Base-by-base conservation (phyloP, 2,329 filamentous ascomycete species). In the Cephalotrichum gorgonifer region DNA sequence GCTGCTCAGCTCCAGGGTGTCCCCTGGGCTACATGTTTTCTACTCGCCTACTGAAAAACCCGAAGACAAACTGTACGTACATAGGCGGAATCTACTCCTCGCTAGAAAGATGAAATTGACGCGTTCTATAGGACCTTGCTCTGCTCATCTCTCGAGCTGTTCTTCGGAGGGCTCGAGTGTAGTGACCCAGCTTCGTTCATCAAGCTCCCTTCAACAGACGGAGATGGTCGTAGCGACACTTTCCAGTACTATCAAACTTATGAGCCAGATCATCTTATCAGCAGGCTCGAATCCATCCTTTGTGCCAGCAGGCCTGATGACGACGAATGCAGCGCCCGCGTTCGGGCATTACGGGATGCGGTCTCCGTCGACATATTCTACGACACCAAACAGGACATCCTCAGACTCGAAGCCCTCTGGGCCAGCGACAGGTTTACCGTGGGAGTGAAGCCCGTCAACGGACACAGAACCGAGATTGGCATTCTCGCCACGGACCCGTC, bases 1-100 rank as follows among this genome's bases (percentile, higher is more conserved):
- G 35, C 90, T 90, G 2, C 84, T 93, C 58, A 71, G 78, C 41
- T 88, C 88, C 47, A 78, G 86, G 51, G 65, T 89, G 14, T 81
- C 88, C 2, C 83, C 90, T 1, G 91, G 91, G 3, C 69, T 97
- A 22, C 89, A 96, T 69, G 71, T 89, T 25, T 86, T 86, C 57
- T 89, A 83, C 61, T 86, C 84, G 0, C 85, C 85, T 1, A 25
- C 43, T 25, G 52, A 50, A 31, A 52, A 42, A 53, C 47, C 47
- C 26, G 20, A 22, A n/a, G n/a, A 48, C 17, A 26, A 42, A 30
- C 33, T 38, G 46, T 48, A 27, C 20, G 46, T 48, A 4, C 8
- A 20, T 17, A 7, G 2, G 23, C n/a, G 14, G 25, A n/a, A 41
- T 5, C 17, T 22, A 20, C 17, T 30, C 17, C 46, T 28, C 15